These are phyloP conservation scores for Datisca glomerata DNA, from an alignment of 306 rosid genomes.

Conservation along the genomic window DNA sequence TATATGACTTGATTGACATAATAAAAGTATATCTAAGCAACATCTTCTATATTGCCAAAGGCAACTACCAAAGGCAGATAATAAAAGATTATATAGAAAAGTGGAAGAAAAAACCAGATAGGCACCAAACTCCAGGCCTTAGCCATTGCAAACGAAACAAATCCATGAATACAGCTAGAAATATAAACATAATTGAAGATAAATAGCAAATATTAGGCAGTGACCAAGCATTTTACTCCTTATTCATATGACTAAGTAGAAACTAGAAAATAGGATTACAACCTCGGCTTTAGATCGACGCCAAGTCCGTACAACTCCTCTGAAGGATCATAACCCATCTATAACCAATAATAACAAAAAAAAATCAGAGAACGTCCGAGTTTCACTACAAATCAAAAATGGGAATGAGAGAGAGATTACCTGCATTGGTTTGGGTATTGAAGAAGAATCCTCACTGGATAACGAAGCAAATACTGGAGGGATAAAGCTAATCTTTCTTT, in stretches of 20 bases:
- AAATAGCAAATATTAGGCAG: too few species aligned
- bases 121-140: not conserved
- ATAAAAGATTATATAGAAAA: too few species aligned
- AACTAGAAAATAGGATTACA: not conserved
- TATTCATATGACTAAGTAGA: too few species aligned
- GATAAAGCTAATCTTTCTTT: slow-evolving; percentile 12
- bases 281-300: slow-evolving; percentile 55
- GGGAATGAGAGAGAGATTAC: slow-evolving; percentile 15
- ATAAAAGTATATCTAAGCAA: not conserved
- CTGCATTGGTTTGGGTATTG: slow-evolving; percentile 35
- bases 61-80: not conserved
- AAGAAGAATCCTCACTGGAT: slow-evolving; percentile 33
- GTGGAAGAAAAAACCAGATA: too few species aligned
- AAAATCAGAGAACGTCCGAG: not conserved
- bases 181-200: not conserved
- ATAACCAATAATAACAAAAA: slow-evolving; percentile 11
- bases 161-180: not conserved
- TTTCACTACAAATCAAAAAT: not conserved
- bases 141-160: not conserved
- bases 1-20: not conserved
- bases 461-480: slow-evolving; percentile 29
- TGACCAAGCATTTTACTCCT: too few species aligned
- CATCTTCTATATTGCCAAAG: not conserved
- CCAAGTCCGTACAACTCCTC: slow-evolving; percentile 65
- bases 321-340: slow-evolving; percentile 58